Evolutionary conservation across 768 basidiomycete genomes (phyloP), one percentile per base, ranked within the genome.

Genomic region (Lentinula raphanica): DNA sequence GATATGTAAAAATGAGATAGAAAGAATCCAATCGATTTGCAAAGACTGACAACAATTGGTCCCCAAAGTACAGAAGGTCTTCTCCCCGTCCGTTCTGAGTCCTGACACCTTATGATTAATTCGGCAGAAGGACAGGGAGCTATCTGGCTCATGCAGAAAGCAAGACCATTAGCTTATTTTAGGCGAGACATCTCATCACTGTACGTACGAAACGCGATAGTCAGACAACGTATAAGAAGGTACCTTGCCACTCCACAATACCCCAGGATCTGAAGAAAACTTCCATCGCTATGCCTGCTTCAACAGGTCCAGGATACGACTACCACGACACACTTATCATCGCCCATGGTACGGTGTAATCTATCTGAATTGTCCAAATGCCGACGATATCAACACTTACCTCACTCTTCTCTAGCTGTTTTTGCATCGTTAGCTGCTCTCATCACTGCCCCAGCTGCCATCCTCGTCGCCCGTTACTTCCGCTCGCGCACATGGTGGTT

Each of bases 381-480:
- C 17, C 44, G 19, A 49, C 28, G n/a, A 40, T 12, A 27, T n/a
- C n/a, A n/a, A n/a, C n/a, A n/a, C n/a, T n/a, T n/a, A 17, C 8
- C 23, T 44, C 23, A 11, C 23, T 29, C 46, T 45, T 19, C 31
- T 12, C 9, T 39, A 62, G 63, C 61, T 2, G 61, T 62, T 17
- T 28, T 64, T 17, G 61, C 49, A 29, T 62, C 50, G 28, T 35
- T 60, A 3, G 61, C 63, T 12, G 35, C 61, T 12, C 23, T 62
- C 17, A 25, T 64, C 58, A 60, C 63, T 1, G 60, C 58, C 27
- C 63, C 63, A 12, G 58, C 57, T 38, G 61, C 63, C 39, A 60
- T 64, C 29, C 48, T 64, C 23, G 54, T 64, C 29, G 63, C 60
- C 32, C 60, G 63, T 28, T 64, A 64, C 59, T 60, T 59, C 19